Base-by-base conservation (phyloP, 2,329 filamentous ascomycete species). In the Exophiala lecanii-corni region DNA sequence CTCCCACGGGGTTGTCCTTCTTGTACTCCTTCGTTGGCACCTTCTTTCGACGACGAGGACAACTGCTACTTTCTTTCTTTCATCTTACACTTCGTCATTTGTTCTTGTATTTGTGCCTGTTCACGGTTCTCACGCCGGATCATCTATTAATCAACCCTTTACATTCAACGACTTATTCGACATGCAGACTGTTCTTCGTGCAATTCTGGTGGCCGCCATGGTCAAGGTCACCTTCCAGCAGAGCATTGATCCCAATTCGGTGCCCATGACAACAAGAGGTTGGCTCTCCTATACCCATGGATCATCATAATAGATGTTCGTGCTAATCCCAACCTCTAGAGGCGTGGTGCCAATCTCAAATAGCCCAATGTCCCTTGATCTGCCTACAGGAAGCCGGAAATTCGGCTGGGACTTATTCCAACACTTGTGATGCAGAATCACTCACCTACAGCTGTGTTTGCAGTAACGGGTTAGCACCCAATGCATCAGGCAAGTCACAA, bases 401-500 rank as follows among this genome's bases (percentile, higher is more conserved):
- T 16, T 58, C 61, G 1, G 60, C 59, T 1, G 43, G 44, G 3
- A 64, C 67, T 4, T 45, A 53, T 4, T 41, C 57, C 9, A 72
- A 72, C 50, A 60, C 45, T 13, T 72, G 69, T 56, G 57, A 66
- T 43, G n/a, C 62, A 4, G 66, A 68, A 26, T 65, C 66, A 31
- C 70, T 82, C n/a, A 55, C 54, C 47, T 82, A 74, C 63, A 57
- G 59, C 41, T 82, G 79, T 58, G 64, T 78, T 51, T 82, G 79
- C 63, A 62, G 56, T 46, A 73, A 74, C 57, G 69, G 70, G 51
- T 52, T 70, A 41, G 57, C 65, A 4, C 79, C 79, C 55, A 82
- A 82, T 59, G 62, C 78, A 43, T 73, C 75, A 49, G 67, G 81
- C 57, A 82, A 77, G 69, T 76, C 75, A 23, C 73, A 77, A 55